These are phyloP conservation scores for Eurotiales sp. DNA, from an alignment of 2,329 filamentous ascomycete genomes.

Conservation along the genomic window DNA sequence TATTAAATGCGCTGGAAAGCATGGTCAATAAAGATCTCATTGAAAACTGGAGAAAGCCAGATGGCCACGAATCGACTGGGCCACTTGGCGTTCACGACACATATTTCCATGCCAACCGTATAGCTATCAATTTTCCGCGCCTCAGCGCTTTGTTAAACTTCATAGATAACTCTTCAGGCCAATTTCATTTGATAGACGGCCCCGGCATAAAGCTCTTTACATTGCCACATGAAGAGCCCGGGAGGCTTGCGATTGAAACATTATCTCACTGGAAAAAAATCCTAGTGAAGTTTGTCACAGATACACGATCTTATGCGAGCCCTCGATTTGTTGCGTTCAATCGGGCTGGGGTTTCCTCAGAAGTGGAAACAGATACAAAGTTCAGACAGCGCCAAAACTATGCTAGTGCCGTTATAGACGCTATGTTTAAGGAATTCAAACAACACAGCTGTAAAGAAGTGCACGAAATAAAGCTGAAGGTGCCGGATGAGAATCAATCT, in stretches of 20 bases:
- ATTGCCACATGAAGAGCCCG: not conserved
- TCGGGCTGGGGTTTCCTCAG: not conserved
- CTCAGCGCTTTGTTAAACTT: not conserved
- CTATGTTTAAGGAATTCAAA: not conserved
- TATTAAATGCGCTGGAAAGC: not conserved
- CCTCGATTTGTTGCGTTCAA: not conserved
- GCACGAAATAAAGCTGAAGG: not conserved
- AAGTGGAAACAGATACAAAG: not conserved
- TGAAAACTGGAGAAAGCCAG: no score
- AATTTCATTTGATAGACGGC: not conserved
- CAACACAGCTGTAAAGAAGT: not conserved
- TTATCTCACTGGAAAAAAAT: not conserved
- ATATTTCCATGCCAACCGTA: not conserved
- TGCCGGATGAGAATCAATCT: not conserved
- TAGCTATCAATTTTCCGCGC: not conserved
- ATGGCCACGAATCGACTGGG: no score
- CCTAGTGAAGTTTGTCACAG: not conserved
- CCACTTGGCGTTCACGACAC: not conserved
- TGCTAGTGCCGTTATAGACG: not conserved
- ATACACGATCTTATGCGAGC: not conserved
- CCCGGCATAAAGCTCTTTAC: not conserved
- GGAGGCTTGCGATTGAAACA: not conserved
- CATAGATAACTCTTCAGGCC: not conserved
- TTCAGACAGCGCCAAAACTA: not conserved
- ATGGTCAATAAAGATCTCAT: not conserved